These are phyloP conservation scores for Begonia peltatifolia DNA, from an alignment of 306 rosid species.

Conservation along the genomic window DNA sequence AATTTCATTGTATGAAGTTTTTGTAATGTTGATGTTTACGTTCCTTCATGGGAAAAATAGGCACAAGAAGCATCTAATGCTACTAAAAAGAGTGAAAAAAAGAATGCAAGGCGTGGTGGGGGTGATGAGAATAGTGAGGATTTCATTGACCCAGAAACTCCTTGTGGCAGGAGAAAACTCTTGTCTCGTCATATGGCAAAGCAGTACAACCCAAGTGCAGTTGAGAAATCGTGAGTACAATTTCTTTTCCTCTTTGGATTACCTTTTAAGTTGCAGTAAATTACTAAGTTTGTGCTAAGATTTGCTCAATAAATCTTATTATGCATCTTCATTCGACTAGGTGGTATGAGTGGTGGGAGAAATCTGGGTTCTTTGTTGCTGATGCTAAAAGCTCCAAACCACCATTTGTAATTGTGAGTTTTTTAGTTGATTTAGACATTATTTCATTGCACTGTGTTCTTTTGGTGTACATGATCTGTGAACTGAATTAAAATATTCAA, in stretches of 20 bases:
- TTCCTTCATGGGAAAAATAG: constrained; percentile 13
- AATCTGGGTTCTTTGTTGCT: constrained; percentile 58
- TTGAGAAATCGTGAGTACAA: constrained; percentile 71
- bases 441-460: background rate
- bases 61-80: constrained; percentile 51
- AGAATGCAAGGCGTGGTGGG: constrained; percentile 40
- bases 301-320: constrained; percentile 7
- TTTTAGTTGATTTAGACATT: constrained; percentile 8
- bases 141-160: constrained; percentile 65
- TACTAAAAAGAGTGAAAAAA: constrained; percentile 64
- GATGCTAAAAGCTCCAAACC: constrained; percentile 75
- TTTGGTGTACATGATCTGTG: too few relatives aligned
- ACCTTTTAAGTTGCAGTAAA: background rate
- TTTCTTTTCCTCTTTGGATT: background rate
- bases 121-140: constrained; percentile 68
- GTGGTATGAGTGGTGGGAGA: constrained; percentile 99
- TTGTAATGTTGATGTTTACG: background rate
- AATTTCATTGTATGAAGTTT: too few relatives aligned
- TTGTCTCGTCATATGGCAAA: constrained; percentile 75
- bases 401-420: constrained; percentile 75
- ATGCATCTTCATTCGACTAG: constrained; percentile 28
- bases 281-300: constrained; percentile 1
- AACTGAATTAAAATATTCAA: too few relatives aligned
- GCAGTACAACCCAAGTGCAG: constrained; percentile 55
- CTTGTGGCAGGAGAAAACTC: constrained; percentile 52